A percentile compares a stretch with the other conserved stretches of the same genome.
Evolutionary conservation across 352 stramenopile genomes (phyloP).

Genomic region (Phytopythium helicoides): DNA sequence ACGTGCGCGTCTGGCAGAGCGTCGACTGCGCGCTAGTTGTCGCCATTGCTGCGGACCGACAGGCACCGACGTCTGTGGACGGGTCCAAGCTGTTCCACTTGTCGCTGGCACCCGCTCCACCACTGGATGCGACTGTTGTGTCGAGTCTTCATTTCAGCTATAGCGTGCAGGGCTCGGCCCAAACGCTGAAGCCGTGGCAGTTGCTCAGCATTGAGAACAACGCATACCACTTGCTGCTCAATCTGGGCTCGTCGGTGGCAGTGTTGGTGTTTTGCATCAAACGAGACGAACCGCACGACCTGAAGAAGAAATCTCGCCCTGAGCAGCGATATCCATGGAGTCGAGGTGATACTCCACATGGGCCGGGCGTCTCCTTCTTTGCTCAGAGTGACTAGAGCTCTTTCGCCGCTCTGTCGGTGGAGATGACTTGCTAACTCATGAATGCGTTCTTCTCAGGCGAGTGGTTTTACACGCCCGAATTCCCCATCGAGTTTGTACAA

Average conservation of each 20-base stretch:
- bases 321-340: too few species aligned
- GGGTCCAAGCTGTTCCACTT: conserved; percentile 28
- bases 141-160: conserved; percentile 38
- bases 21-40: conserved; percentile 45
- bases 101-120: conserved; percentile 39
- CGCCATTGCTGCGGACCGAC: conserved; percentile 26
- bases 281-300: too few species aligned
- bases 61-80: conserved; percentile 17
- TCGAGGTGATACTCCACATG: not conserved
- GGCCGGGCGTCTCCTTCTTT: conserved; percentile 21
- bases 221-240: conserved; percentile 49
- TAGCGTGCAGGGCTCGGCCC: conserved; percentile 19
- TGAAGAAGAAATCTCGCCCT: too few species aligned
- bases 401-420: not conserved
- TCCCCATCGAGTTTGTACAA: conserved; percentile 26
- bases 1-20: conserved; percentile 61
- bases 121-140: conserved; percentile 14
- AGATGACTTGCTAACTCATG: not conserved
- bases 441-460: conserved; percentile 11
- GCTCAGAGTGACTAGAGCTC: conserved; percentile 17
- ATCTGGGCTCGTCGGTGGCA: conserved; percentile 34
- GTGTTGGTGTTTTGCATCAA: conserved; percentile 28
- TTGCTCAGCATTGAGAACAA: conserved; percentile 24
- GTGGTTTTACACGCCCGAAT: conserved; percentile 45
- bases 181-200: conserved; percentile 48